These are phyloP conservation scores for Boletus tomentosulus DNA, from an alignment of 768 basidiomycete species.

Conservation along the genomic window DNA sequence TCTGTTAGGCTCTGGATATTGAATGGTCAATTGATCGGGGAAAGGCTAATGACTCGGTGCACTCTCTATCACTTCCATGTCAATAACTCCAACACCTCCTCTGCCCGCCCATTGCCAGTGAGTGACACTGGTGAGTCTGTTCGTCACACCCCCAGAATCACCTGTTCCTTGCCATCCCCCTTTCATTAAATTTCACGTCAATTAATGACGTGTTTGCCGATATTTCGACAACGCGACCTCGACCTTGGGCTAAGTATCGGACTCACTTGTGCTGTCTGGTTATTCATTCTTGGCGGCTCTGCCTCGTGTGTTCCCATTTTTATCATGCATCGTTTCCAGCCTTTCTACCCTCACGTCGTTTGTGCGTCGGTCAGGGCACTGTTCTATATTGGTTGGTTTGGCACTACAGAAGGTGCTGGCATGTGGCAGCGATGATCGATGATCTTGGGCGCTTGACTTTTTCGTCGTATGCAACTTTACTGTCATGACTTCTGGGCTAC, in stretches of 20 bases:
- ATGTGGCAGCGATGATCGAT: neutral
- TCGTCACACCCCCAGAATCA: neutral
- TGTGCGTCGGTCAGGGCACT: neutral
- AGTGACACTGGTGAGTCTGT: constrained; percentile 27
- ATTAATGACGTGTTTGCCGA: neutral
- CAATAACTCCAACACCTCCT: no score
- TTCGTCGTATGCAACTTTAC: neutral
- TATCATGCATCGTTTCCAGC: neutral
- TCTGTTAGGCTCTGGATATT: no score
- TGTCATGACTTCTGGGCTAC: constrained; percentile 7
- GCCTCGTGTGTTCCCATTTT: constrained; percentile 2
- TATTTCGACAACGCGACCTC: neutral
- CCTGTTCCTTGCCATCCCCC: neutral
- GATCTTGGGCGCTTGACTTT: neutral
- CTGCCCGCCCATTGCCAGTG: constrained; percentile 3
- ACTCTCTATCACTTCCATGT: no score
- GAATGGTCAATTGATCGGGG: no score
- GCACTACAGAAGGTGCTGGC: neutral
- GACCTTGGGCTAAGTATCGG: neutral
- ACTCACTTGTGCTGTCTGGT: neutral
- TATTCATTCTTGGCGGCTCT: neutral
- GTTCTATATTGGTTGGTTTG: neutral
- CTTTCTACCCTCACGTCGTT: neutral
- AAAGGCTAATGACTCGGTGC: no score
- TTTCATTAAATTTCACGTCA: neutral